These are phyloP conservation scores for Pulveroboletus sp. DNA, from an alignment of 768 basidiomycete species.

Conservation along the genomic window DNA sequence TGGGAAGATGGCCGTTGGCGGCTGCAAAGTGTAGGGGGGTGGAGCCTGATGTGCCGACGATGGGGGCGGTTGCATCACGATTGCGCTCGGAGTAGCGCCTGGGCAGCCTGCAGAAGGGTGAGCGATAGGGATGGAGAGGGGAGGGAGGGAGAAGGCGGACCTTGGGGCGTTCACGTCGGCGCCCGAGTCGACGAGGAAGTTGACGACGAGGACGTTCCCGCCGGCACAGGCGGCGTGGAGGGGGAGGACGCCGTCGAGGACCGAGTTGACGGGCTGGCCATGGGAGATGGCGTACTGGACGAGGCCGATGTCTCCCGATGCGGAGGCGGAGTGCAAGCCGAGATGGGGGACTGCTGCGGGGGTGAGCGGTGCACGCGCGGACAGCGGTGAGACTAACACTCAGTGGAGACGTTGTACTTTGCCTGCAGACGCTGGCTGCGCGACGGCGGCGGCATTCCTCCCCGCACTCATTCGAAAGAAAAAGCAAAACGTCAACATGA, in stretches of 20 bases:
- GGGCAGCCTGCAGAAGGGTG: constrained; percentile 48
- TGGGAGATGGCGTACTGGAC: constrained; percentile 90
- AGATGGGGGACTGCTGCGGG: constrained; percentile 61
- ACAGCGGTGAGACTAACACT: constrained; percentile 36
- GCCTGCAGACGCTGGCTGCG: constrained; percentile 39
- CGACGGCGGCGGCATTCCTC: constrained; percentile 33
- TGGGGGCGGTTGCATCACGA: constrained; percentile 62
- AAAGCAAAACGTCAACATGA: constrained; percentile 7
- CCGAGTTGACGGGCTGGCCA: constrained; percentile 95
- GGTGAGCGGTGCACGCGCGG: background rate
- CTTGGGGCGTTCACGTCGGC: constrained; percentile 98
- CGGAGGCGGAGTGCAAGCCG: constrained; percentile 73
- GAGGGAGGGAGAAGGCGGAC: constrained; percentile 38
- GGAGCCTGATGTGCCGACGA: constrained; percentile 80
- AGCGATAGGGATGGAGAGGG: constrained; percentile 5
- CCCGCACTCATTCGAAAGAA: constrained; percentile 1
- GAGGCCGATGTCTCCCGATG: constrained; percentile 85
- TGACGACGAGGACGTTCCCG: constrained; percentile 84
- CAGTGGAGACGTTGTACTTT: constrained; percentile 52
- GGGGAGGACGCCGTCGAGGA: constrained; percentile 94
- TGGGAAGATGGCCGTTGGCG: constrained; percentile 82
- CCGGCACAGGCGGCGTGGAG: constrained; percentile 93
- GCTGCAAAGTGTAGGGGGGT: constrained; percentile 97
- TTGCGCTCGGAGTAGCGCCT: constrained; percentile 71
- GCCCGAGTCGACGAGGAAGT: constrained; percentile 83